Conservation (phyloP, 2,329 filamentous ascomycete species). For the Cladosporium sp. region DNA sequence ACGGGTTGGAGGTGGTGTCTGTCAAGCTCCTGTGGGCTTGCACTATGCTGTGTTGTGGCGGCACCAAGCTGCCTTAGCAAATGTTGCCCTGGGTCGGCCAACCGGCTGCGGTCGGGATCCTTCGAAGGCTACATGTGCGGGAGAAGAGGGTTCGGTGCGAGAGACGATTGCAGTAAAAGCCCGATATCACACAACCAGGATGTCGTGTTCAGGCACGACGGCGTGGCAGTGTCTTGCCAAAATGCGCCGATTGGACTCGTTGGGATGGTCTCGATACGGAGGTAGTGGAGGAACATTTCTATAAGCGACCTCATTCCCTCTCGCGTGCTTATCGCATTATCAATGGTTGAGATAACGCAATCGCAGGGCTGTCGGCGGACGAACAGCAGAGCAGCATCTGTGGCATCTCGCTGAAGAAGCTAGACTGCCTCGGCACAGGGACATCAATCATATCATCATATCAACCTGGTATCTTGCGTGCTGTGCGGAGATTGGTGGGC, state of each 20-base stretch:
- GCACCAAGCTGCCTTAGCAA: slow-evolving; percentile 7
- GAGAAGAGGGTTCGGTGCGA: neutral
- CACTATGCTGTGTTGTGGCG: slow-evolving; percentile 6
- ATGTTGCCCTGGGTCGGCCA: neutral
- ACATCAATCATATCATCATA: too few relatives aligned
- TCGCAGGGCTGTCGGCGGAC: too few relatives aligned
- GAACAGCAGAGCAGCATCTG: too few relatives aligned
- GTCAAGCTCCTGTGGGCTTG: slow-evolving; percentile 1
- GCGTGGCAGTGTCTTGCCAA: too few relatives aligned
- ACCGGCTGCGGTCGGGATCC: slow-evolving; percentile 3
- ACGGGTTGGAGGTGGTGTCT: neutral
- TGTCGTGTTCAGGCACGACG: too few relatives aligned
- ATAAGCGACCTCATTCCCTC: neutral
- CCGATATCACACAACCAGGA: too few relatives aligned
- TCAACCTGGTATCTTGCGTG: neutral
- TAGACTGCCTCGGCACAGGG: too few relatives aligned
- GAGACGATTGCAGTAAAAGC: neutral
- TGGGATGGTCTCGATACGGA: too few relatives aligned
- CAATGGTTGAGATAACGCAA: neutral
- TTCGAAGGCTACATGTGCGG: neutral
- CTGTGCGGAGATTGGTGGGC: neutral
- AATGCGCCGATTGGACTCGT: too few relatives aligned
- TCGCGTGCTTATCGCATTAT: neutral
- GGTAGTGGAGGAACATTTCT: too few relatives aligned
- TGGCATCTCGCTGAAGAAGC: too few relatives aligned